Evolutionary conservation across 371 early-diverging fungal species (phyloP), one percentile per base, ranked within the genome.

Genomic region (Saksenaea vasiformis): DNA sequence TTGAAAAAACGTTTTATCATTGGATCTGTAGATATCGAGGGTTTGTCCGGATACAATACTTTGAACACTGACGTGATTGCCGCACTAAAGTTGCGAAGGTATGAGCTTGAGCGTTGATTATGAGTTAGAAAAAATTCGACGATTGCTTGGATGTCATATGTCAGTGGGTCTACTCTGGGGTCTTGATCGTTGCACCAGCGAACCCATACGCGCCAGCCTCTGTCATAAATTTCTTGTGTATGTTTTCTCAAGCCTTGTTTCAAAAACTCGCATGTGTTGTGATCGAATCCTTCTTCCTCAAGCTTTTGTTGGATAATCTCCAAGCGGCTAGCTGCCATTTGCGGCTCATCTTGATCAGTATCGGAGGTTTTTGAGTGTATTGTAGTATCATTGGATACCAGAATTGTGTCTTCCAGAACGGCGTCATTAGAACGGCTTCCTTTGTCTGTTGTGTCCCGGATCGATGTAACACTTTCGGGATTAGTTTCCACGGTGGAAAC

Each of bases 351-450:
- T 31, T 5, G 15, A 39, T 41, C 19, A 19, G 2, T 2, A 7
- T 36, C 26, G 39, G 55, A 38, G 54, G 41, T 17, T 47, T 13
- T 41, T 38, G 14, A n/a, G n/a, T 55, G 8, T 36, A 36, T 14
- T 39, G 26, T 55, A 66, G 36, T 1, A 67, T 10, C 60, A 62
- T 58, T 26, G 65, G 67, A 17, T 14, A 71, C 67, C 69, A 71
- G 26, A 41, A 62, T 57, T 75, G 66, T 17, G 65, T 67, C 2
- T 65, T 47, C 69, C 69, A 74, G 14, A 5, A 27, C 4, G 71
- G 75, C n/a, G 69, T 69, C 41, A 74, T 54, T 10, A 74, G 60
- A 11, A 71, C 56, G n/a, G 61, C 61, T 51, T 43, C 44, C 24
- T n/a, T 43, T 4, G 31, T 34, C 1, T 28, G 3, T 11, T 60